Percentiles rank a stretch among this genome's conserved stretches.
These are phyloP conservation scores for Aureobasidium sp. DNA, from an alignment of 2,329 filamentous ascomycete species.

Conservation along the genomic window DNA sequence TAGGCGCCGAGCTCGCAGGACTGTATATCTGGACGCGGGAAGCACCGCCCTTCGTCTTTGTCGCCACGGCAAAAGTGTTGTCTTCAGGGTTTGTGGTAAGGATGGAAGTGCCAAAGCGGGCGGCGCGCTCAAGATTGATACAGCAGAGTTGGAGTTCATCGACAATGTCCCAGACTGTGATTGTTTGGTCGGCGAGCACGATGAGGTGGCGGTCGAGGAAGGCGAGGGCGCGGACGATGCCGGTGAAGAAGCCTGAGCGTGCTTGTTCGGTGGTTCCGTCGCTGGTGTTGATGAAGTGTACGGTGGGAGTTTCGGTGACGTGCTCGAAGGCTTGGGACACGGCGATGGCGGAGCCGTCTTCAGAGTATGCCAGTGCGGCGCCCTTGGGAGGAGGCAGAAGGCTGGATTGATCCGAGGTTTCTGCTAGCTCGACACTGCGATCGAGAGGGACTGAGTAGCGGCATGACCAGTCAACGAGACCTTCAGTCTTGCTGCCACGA, in stretches of 20 bases:
- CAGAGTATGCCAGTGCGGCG: constrained; percentile 69
- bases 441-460: constrained; percentile 38
- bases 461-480: constrained; percentile 68
- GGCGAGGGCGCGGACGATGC: constrained; percentile 55
- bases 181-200: constrained; percentile 61
- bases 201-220: constrained; percentile 70
- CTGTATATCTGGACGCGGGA: constrained; percentile 9
- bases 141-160: constrained; percentile 66
- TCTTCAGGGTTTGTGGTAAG: constrained; percentile 62
- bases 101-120: constrained; percentile 34
- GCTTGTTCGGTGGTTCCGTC: constrained; percentile 60
- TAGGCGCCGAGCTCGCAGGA: background rate
- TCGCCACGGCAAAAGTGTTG: constrained; percentile 36
- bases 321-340: constrained; percentile 40
- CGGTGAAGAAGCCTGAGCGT: constrained; percentile 59
- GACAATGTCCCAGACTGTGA: constrained; percentile 80
- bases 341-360: constrained; percentile 78
- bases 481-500: constrained; percentile 51
- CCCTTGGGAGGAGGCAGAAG: constrained; percentile 29
- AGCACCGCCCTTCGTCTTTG: background rate
- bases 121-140: constrained; percentile 46
- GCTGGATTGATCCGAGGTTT: background rate
- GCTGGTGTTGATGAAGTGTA: constrained; percentile 70
- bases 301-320: constrained; percentile 49
- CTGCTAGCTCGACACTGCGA: constrained; percentile 10